Base-by-base conservation (phyloP, 257 asterid genomes). In the Voacanga thouarsii region DNA sequence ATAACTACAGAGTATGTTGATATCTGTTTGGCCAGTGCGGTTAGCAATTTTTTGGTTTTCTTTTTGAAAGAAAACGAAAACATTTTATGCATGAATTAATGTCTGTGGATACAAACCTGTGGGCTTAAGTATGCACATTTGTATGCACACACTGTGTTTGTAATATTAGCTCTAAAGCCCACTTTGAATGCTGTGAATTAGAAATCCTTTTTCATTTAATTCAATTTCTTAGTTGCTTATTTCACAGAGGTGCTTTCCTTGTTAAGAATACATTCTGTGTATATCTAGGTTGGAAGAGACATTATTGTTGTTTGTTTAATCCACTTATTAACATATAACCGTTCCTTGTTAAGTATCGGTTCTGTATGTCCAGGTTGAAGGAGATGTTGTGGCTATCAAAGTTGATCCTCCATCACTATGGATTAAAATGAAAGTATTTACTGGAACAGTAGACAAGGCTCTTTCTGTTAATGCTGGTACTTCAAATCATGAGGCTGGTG, bases 381-480 rank as follows among this genome's bases (percentile, higher is more conserved):
- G 98, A 76, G 98, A 94, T 80, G 80, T 77, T 56, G 97, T 94
- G 71, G 97, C 92, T 51, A 77, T 94, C 75, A 88, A 79, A 85
- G 83, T 94, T 74, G 97, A 94, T 76, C 89, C 90, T 70, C 96
- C 96, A 28, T 88, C 92, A 12, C 59, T 75, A 55, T 84, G 88
- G 88, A 23, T 70, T 30, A 84, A 79, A 80, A 84, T 81, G 83
- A 84, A 84, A 79, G 88, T 84, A 21, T 76, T 33, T 16, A 44
- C 74, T 28, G 78, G 77, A 24, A 61, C 33, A 10, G 30, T 71
- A 24, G 77, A 71, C 39, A 51, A 56, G 43, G n/a, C 63, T 63
- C 14, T 71, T 61, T 74, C 86, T 65, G 84, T 69, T 33, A 77
- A 72, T 73, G 84, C 67, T 76, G 39, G 83, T 66, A 47, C 66